These are phyloP conservation scores for Alternaria consortialis DNA, from an alignment of 2,329 filamentous ascomycete species.

Conservation along the genomic window DNA sequence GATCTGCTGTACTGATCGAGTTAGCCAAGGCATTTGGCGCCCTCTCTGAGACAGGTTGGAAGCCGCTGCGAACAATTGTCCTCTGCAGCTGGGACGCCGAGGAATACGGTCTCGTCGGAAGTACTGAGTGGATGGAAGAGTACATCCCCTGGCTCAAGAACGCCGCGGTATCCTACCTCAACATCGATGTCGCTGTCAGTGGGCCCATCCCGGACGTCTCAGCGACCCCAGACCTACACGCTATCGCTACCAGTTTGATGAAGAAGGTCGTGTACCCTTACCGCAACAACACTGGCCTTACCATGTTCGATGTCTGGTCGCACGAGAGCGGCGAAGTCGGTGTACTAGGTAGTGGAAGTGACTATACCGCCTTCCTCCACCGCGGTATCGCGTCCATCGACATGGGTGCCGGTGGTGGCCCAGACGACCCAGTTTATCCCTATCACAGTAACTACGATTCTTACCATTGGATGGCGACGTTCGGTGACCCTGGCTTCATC, in stretches of 20 bases:
- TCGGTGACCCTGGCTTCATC: constrained; percentile 61
- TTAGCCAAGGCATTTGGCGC: constrained; percentile 60
- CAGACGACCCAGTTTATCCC: constrained; percentile 56
- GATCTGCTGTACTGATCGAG: constrained; percentile 60
- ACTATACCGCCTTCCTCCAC: constrained; percentile 60
- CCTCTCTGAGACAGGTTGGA: constrained; percentile 60
- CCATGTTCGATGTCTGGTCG: constrained; percentile 58
- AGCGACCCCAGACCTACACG: constrained; percentile 54
- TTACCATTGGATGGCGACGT: constrained; percentile 63
- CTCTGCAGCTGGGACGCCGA: constrained; percentile 57
- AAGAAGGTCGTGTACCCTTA: constrained; percentile 56
- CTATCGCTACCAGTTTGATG: constrained; percentile 46
- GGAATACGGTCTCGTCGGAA: constrained; percentile 51
- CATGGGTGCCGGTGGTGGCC: constrained; percentile 51
- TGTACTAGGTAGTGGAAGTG: constrained; percentile 57
- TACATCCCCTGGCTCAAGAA: constrained; percentile 58
- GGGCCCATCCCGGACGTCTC: constrained; percentile 53
- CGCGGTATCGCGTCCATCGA: constrained; percentile 56
- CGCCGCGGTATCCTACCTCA: constrained; percentile 59
- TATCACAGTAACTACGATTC: constrained; percentile 60
- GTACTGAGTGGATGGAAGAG: constrained; percentile 61
- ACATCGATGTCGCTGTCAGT: constrained; percentile 60
- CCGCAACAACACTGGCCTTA: constrained; percentile 49
- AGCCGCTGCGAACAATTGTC: constrained; percentile 61
- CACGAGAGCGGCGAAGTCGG: constrained; percentile 49